Evolutionary conservation across 2,329 filamentous ascomycete species (phyloP).

Genomic region (Botrytis pseudocinerea): DNA sequence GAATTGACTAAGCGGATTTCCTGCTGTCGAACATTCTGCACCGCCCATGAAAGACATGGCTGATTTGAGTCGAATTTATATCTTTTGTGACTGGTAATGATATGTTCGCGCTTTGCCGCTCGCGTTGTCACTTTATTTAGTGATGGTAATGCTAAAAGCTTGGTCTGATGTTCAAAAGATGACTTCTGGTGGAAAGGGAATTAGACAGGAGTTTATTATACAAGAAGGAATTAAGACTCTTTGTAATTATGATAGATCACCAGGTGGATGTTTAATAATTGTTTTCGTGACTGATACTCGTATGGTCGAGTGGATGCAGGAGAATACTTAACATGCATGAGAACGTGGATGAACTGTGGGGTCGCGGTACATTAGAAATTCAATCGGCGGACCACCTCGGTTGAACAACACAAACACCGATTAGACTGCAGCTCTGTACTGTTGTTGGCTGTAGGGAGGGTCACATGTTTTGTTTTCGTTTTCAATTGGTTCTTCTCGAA

Average conservation of each 20-base stretch:
- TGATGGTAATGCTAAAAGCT: not conserved
- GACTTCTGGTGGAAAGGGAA: conserved; percentile 14
- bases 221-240: conserved; percentile 17
- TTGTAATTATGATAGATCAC: not conserved
- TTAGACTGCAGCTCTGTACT: not conserved
- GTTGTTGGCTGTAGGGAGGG: not conserved
- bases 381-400: conserved; percentile 19
- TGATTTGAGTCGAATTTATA: not conserved
- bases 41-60: conserved; percentile 93
- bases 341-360: conserved; percentile 12
- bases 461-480: conserved; percentile 9
- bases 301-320: conserved; percentile 7
- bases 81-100: not conserved
- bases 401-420: not conserved
- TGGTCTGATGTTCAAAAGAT: not conserved
- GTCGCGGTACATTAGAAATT: conserved; percentile 14
- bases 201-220: conserved; percentile 17
- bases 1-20: conserved; percentile 95
- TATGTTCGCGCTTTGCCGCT: not conserved
- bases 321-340: conserved; percentile 9
- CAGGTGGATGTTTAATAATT: not conserved
- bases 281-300: conserved; percentile 1
- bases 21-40: conserved; percentile 93
- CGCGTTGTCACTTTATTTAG: not conserved
- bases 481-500: not conserved